phyloP scores from a whole-genome alignment of 805 yeast genomes.

The Starmerella sp. region DNA sequence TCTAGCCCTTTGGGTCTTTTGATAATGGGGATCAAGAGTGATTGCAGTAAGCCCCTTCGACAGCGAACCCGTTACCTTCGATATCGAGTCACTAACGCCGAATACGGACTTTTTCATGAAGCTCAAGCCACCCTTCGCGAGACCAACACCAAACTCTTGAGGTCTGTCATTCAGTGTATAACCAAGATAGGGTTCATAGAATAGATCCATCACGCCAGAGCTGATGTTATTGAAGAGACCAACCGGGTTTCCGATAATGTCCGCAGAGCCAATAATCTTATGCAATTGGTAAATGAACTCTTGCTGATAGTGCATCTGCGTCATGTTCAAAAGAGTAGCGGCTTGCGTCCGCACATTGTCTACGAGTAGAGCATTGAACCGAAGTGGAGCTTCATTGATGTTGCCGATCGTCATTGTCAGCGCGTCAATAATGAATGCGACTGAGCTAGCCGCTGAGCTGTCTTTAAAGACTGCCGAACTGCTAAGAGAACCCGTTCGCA shows the following conservation, averaged over 20 bases:
- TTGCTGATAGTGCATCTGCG: conserved; percentile 80
- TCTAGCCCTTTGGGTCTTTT: conserved; percentile 63
- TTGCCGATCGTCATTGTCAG: conserved; percentile 95
- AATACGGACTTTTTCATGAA: conserved; percentile 89
- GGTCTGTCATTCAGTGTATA: conserved; percentile 89
- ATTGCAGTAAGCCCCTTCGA: conserved; percentile 90
- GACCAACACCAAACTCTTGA: conserved; percentile 85
- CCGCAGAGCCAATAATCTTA: conserved; percentile 91
- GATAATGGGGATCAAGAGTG: conserved; percentile 76
- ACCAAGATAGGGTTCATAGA: conserved; percentile 96
- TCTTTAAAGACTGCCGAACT: conserved; percentile 49
- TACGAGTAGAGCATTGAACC: conserved; percentile 71
- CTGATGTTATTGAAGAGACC: conserved; percentile 87
- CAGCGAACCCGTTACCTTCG: conserved; percentile 84
- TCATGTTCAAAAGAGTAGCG: conserved; percentile 55
- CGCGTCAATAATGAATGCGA: conserved; percentile 57
- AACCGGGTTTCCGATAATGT: conserved; percentile 92
- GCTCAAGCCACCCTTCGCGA: conserved; percentile 92
- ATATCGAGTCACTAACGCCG: conserved; percentile 87
- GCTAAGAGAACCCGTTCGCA: conserved; percentile 49
- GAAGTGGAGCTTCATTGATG: conserved; percentile 91
- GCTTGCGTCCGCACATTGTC: conserved; percentile 84
- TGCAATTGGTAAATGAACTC: conserved; percentile 86
- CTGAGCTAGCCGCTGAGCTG: conserved; percentile 13
- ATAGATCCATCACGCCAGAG: conserved; percentile 91